Base-by-base conservation (phyloP, 1,139 yeast genomes). In the Geotrichum restrictum region DNA sequence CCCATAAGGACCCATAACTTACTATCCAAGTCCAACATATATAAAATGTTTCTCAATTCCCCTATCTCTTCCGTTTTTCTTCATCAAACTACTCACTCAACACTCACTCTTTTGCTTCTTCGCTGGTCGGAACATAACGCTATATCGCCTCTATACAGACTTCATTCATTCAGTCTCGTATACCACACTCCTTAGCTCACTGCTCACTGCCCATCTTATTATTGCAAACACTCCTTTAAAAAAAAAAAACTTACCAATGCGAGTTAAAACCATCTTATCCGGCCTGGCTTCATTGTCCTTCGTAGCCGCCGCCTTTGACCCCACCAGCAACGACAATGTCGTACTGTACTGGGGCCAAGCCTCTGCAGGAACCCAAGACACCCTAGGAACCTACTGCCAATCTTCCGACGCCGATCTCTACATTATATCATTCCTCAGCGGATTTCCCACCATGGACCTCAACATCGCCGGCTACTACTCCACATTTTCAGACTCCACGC, bases 291-390 rank as follows among this genome's bases (percentile, higher is more conserved):
- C 50, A 11, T 24, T 21, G 19, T 16, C n/a, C 45, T 36, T 36
- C 18, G 45, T 38, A 11, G 16, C 45, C 14, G 45, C 52, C 16
- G 49, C 48, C 24, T 52, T 51, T 38, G 49, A 53, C 3, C 53
- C 55, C 11, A 14, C 50, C 18, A 51, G 45, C 5, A 55, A 49
- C 52, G n/a, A 42, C 45, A 55, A 55, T 31, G 55, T 86, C 45
- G 95, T 83, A 18, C 78, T 86, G 10, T 89, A 88, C 71, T 89
- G 97, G 97, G 97, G 97, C 49, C 97, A 89, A 71, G 79, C 80
- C 63, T 81, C 93, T 18, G 85, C 80, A 29, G 71, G 71, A 21
- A 62, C 77, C 47, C 94, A 88, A 69, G 73, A 79, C 59, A 68
- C 79, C 11, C 75, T 89, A 53, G 78, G 81, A 13, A 69, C 74